Evolutionary conservation across 306 rosid genomes (phyloP).

Genomic region (Inga leiocalycina): DNA sequence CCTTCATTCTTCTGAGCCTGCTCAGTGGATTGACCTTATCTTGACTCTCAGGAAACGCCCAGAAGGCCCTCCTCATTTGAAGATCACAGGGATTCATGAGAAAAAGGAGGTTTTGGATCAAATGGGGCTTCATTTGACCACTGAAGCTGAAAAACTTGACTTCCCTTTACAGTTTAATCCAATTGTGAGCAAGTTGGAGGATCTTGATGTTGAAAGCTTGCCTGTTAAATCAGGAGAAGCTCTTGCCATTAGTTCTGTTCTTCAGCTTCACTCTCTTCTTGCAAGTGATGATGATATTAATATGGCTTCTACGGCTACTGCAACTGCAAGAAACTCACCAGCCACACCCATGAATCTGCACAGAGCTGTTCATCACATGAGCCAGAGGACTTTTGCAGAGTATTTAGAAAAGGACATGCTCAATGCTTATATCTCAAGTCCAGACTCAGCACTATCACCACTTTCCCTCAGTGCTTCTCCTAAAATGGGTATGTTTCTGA

Average conservation of each 20-base stretch:
- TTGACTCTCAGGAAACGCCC: conserved; percentile 55
- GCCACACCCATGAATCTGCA: conserved; percentile 49
- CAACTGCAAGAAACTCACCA: conserved; percentile 52
- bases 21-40: conserved; percentile 76
- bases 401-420: conserved; percentile 68
- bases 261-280: conserved; percentile 77
- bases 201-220: conserved; percentile 70
- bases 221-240: conserved; percentile 86
- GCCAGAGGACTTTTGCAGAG: conserved; percentile 66
- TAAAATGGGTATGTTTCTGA: conserved; percentile 69
- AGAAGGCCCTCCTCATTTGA: conserved; percentile 81
- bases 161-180: conserved; percentile 80
- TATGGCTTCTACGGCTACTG: conserved; percentile 10
- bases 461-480: conserved; percentile 63
- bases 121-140: conserved; percentile 54
- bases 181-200: conserved; percentile 67
- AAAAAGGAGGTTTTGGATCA: conserved; percentile 71
- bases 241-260: conserved; percentile 74
- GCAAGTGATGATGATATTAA: conserved; percentile 63
- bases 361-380: conserved; percentile 47
- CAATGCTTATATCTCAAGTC: conserved; percentile 50
- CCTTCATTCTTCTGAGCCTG: conserved; percentile 74
- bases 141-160: conserved; percentile 72
- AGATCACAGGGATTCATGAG: conserved; percentile 82
- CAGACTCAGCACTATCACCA: conserved; percentile 72